These are phyloP conservation scores for Mesotaenium endlicherianum DNA, from an alignment of 139 green algal species.

Conservation along the genomic window DNA sequence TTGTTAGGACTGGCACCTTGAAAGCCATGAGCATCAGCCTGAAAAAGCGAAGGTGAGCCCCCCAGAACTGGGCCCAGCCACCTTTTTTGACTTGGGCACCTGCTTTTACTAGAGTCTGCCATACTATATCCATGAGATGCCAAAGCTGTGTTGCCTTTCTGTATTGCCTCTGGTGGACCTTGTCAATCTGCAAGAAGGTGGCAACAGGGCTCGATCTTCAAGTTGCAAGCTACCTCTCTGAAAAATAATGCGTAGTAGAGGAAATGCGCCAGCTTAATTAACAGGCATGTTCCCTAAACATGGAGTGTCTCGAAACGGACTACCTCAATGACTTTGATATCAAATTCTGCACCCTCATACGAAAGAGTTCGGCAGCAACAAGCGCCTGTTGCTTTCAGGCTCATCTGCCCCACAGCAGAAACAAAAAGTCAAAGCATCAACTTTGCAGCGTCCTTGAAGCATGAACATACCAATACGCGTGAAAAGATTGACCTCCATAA, in stretches of 20 bases:
- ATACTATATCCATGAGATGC: neutral
- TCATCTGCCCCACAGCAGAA: neutral
- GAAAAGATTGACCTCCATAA: neutral
- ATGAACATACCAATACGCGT: neutral
- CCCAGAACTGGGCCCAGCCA: conserved; percentile 57
- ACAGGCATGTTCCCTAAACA: no score
- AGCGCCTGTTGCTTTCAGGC: conserved; percentile 51
- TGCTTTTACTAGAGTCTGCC: neutral
- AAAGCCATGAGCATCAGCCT: conserved; percentile 74
- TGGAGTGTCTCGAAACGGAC: neutral
- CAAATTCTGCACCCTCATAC: conserved; percentile 74
- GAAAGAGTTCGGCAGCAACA: conserved; percentile 72
- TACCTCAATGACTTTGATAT: conserved; percentile 25
- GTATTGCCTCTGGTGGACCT: neutral
- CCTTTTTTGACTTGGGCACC: neutral
- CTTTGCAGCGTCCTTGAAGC: neutral
- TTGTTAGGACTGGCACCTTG: conserved; percentile 65
- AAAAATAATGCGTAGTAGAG: no score
- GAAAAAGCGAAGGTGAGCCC: conserved; percentile 68
- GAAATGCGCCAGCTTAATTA: no score
- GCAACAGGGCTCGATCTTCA: neutral
- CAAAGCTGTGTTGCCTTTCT: neutral
- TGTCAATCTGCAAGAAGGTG: no score
- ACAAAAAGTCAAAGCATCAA: neutral
- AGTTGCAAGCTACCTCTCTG: neutral